phyloP scores from a whole-genome alignment of 768 basidiomycete genomes.

The Mrakia gelida region DNA sequence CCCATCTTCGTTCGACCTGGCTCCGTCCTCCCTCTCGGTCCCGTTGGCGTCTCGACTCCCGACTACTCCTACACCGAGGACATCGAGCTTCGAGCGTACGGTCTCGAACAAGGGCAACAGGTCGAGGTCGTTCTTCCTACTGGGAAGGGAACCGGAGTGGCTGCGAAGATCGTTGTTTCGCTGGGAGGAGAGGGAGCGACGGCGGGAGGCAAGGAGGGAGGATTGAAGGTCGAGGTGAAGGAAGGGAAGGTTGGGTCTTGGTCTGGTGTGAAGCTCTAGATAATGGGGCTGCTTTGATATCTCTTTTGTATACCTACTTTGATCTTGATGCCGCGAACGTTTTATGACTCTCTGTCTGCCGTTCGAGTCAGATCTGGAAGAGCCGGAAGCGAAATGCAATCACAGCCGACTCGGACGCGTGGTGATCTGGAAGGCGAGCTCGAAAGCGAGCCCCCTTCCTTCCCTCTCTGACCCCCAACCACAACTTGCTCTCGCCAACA shows the following conservation, averaged over 20 bases:
- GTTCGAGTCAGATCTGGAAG: too few relatives aligned
- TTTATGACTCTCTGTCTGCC: background rate
- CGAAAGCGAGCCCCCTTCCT: too few relatives aligned
- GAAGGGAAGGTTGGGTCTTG: background rate
- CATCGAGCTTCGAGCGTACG: slow-evolving; percentile 55
- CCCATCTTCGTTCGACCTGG: slow-evolving; percentile 64
- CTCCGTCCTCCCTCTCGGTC: slow-evolving; percentile 59
- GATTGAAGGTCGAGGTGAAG: background rate
- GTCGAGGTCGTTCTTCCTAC: slow-evolving; percentile 39
- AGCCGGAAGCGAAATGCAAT: too few relatives aligned
- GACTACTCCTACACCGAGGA: slow-evolving; percentile 60
- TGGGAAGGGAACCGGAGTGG: slow-evolving; percentile 49
- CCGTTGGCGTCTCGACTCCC: slow-evolving; percentile 52
- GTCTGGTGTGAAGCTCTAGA: background rate
- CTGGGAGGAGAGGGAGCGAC: background rate
- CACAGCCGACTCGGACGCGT: too few relatives aligned
- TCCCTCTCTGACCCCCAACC: too few relatives aligned
- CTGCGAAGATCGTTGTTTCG: slow-evolving; percentile 39
- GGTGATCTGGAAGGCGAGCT: too few relatives aligned
- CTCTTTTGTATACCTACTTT: background rate
- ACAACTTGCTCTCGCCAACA: too few relatives aligned
- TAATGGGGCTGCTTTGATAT: background rate
- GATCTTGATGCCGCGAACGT: background rate
- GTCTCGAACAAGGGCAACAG: slow-evolving; percentile 50
- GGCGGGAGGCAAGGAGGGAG: background rate